Conservation (phyloP, 2,329 filamentous ascomycete genomes). For the Sarocladiaceae sp. region DNA sequence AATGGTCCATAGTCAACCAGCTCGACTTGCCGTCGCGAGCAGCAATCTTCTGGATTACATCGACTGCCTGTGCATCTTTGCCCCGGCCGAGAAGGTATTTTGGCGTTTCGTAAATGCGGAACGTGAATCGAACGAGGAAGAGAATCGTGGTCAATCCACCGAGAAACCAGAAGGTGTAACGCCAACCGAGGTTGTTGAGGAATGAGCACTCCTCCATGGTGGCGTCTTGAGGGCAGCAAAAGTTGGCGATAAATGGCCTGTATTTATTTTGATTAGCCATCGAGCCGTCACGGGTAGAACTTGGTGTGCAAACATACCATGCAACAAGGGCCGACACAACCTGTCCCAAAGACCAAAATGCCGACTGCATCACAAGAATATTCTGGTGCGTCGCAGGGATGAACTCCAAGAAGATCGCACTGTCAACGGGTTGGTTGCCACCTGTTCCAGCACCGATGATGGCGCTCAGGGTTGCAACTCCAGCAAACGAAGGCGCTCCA, state of each 20-base stretch:
- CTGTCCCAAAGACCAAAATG: slow-evolving; percentile 35
- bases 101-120: slow-evolving; percentile 32
- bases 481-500: slow-evolving; percentile 51
- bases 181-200: slow-evolving; percentile 37
- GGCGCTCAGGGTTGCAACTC: slow-evolving; percentile 48
- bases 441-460: slow-evolving; percentile 32
- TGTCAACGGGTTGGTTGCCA: slow-evolving; percentile 38
- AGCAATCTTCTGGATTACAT: slow-evolving; percentile 36
- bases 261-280: not conserved
- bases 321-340: slow-evolving; percentile 28
- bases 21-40: slow-evolving; percentile 18
- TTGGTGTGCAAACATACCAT: slow-evolving; percentile 18
- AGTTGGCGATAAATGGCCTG: slow-evolving; percentile 22
- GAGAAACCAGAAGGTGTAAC: slow-evolving; percentile 34
- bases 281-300: not conserved
- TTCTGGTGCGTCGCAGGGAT: slow-evolving; percentile 35
- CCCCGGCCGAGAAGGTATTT: slow-evolving; percentile 32
- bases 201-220: slow-evolving; percentile 20
- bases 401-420: slow-evolving; percentile 38
- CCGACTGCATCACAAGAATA: slow-evolving; percentile 34
- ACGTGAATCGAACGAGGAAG: slow-evolving; percentile 30
- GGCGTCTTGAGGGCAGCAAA: slow-evolving; percentile 24
- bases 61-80: slow-evolving; percentile 34
- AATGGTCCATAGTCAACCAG: slow-evolving; percentile 19
- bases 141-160: slow-evolving; percentile 32